phyloP scores from a whole-genome alignment of 352 stramenopile genomes.

The Phytopythium helicoides region DNA sequence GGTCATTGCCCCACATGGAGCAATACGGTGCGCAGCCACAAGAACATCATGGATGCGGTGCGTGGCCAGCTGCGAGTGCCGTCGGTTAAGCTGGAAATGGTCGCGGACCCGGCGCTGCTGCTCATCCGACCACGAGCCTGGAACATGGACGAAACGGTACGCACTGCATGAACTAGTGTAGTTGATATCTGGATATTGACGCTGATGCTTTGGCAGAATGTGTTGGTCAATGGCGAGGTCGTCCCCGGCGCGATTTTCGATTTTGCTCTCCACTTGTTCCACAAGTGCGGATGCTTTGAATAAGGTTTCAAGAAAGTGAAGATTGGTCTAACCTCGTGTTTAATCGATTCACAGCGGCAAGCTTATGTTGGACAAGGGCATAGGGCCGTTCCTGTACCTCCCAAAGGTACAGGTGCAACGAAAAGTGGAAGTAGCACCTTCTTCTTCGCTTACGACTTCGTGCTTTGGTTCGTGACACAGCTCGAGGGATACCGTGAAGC shows the following conservation, averaged over 20 bases:
- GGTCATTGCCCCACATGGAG: conserved; percentile 89
- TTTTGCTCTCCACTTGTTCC: conserved; percentile 95
- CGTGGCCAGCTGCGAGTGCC: conserved; percentile 42
- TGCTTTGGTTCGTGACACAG: conserved; percentile 16
- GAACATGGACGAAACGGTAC: conserved; percentile 94
- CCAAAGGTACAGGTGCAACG: conserved; percentile 68
- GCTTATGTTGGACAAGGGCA: conserved; percentile 66
- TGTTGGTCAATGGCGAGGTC: conserved; percentile 88
- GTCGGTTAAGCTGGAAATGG: conserved; percentile 18
- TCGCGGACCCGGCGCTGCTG: conserved; percentile 68
- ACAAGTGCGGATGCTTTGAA: conserved; percentile 89
- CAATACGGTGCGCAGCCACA: conserved; percentile 90
- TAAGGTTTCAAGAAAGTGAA: too few species aligned
- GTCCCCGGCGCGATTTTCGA: conserved; percentile 92
- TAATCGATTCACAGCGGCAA: conserved; percentile 41
- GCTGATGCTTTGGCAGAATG: conserved; percentile 49
- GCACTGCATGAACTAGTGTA: not conserved
- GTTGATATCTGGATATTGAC: not conserved
- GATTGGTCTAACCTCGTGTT: not conserved
- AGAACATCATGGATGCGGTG: conserved; percentile 92
- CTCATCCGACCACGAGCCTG: conserved; percentile 93
- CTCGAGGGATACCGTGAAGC: conserved; percentile 93
- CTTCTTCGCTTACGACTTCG: conserved; percentile 2
- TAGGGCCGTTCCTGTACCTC: conserved; percentile 93
- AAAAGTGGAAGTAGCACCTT: too few species aligned